Conservation (phyloP, 2,329 filamentous ascomycete species). For the Colletotrichum viniferum region DNA sequence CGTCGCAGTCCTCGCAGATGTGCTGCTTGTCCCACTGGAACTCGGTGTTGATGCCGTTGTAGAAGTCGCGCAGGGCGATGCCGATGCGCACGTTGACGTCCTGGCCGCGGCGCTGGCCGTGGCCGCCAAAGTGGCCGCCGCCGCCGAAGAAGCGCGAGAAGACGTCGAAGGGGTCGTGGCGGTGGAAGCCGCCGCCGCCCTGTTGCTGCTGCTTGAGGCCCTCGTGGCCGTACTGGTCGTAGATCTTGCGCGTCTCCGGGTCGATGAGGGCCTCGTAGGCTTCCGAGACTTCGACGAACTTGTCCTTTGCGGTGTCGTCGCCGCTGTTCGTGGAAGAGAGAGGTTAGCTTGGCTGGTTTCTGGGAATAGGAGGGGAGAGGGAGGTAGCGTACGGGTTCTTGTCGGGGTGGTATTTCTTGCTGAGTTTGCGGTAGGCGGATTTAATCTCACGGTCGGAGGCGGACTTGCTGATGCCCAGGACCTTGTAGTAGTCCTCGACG, state of each 20-base stretch:
- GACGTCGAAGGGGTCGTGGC: constrained; percentile 91
- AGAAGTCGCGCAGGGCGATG: constrained; percentile 87
- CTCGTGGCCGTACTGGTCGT: constrained; percentile 93
- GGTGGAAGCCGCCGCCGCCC: constrained; percentile 60
- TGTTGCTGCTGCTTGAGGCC: constrained; percentile 83
- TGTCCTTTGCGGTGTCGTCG: constrained; percentile 80
- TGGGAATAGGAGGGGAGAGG: background rate
- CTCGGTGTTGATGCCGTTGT: constrained; percentile 84
- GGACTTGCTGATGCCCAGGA: constrained; percentile 79
- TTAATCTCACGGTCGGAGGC: constrained; percentile 91
- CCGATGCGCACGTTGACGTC: constrained; percentile 87
- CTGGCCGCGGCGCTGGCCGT: constrained; percentile 79
- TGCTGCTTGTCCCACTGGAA: constrained; percentile 94
- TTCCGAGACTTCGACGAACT: constrained; percentile 92
- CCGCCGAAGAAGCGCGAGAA: constrained; percentile 98
- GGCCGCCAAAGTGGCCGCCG: constrained; percentile 79
- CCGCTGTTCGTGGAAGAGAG: constrained; percentile 53
- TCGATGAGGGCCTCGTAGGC: constrained; percentile 93
- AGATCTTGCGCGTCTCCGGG: constrained; percentile 80
- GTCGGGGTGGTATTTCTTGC: constrained; percentile 96
- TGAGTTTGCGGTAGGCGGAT: constrained; percentile 86
- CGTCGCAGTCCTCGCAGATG: constrained; percentile 91
- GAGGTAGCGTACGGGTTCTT: constrained; percentile 84
- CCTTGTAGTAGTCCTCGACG: constrained; percentile 80
- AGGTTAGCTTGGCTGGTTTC: background rate